These are phyloP conservation scores for Xylaria sp. DNA, from an alignment of 2,329 filamentous ascomycete species.

Conservation along the genomic window DNA sequence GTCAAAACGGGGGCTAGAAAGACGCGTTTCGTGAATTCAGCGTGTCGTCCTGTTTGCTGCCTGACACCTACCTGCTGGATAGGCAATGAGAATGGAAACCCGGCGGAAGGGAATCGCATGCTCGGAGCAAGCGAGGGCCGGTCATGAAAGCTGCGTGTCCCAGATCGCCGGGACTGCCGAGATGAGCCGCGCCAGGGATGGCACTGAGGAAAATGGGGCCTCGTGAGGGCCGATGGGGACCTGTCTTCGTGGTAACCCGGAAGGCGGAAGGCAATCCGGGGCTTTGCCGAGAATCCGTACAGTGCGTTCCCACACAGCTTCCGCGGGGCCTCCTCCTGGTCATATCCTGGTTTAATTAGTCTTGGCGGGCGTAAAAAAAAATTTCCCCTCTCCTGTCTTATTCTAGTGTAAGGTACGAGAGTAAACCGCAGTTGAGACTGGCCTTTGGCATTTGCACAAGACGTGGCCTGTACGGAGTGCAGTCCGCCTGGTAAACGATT, in stretches of 20 bases:
- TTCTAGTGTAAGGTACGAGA: neutral
- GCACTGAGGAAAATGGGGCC: too few species aligned
- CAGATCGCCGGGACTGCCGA: slow-evolving; percentile 25
- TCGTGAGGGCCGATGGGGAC: neutral
- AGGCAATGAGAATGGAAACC: neutral
- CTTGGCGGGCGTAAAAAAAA: neutral
- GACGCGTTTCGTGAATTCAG: neutral
- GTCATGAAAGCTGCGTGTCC: slow-evolving; percentile 7
- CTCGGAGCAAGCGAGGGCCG: neutral
- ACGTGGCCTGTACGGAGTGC: too few species aligned
- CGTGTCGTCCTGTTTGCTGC: neutral
- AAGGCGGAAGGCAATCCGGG: slow-evolving; percentile 12
- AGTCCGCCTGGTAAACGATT: too few species aligned
- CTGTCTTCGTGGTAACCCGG: slow-evolving; percentile 11
- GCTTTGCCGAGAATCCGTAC: slow-evolving; percentile 1
- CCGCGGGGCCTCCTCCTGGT: too few species aligned
- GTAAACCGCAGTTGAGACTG: neutral
- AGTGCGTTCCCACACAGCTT: neutral
- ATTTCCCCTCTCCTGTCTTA: neutral
- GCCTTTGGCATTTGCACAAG: too few species aligned
- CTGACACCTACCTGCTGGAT: neutral
- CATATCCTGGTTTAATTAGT: neutral
- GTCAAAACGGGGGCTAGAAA: too few species aligned
- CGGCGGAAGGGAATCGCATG: neutral
- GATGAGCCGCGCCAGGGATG: slow-evolving; percentile 20